Conservation (phyloP, 805 yeast genomes). For the Ogataea henricii region DNA sequence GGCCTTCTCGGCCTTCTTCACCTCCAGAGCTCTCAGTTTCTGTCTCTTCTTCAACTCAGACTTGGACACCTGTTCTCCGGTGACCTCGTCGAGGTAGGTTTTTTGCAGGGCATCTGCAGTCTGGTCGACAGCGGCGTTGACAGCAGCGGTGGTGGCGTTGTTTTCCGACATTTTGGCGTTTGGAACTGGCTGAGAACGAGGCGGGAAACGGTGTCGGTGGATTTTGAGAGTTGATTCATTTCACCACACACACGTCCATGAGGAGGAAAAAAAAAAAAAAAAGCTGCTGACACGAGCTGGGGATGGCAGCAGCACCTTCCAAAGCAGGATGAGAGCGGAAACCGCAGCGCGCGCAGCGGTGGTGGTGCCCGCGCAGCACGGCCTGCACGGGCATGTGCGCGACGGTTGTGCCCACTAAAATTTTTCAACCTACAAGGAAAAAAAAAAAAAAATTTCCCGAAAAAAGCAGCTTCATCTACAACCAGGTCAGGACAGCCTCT, state of each 20-base stretch:
- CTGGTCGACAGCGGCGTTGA: slow-evolving; percentile 43
- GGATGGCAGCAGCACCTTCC: not conserved
- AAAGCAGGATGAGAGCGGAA: not conserved
- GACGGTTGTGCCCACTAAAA: slow-evolving; percentile 4
- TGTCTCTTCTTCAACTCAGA: slow-evolving; percentile 95
- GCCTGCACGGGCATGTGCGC: not conserved
- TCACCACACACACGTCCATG: not conserved
- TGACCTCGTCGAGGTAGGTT: slow-evolving; percentile 86
- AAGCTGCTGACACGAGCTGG: not conserved
- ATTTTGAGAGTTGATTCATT: not conserved
- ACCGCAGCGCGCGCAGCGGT: not conserved
- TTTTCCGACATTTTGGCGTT: slow-evolving; percentile 37
- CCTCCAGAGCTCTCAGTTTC: slow-evolving; percentile 82
- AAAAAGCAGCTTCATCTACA: not conserved
- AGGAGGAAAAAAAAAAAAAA: not conserved
- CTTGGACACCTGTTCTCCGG: slow-evolving; percentile 96
- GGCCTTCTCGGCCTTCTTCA: slow-evolving; percentile 92
- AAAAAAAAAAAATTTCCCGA: not conserved
- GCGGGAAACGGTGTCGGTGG: not conserved
- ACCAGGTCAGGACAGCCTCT: not conserved
- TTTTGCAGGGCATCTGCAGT: slow-evolving; percentile 66
- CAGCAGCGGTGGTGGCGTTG: slow-evolving; percentile 1
- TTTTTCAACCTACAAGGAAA: slow-evolving; percentile 3
- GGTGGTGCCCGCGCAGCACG: not conserved
- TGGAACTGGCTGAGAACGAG: not conserved